These are phyloP conservation scores for Saksenaea vasiformis DNA, from an alignment of 371 early-diverging fungal species.

Conservation along the genomic window DNA sequence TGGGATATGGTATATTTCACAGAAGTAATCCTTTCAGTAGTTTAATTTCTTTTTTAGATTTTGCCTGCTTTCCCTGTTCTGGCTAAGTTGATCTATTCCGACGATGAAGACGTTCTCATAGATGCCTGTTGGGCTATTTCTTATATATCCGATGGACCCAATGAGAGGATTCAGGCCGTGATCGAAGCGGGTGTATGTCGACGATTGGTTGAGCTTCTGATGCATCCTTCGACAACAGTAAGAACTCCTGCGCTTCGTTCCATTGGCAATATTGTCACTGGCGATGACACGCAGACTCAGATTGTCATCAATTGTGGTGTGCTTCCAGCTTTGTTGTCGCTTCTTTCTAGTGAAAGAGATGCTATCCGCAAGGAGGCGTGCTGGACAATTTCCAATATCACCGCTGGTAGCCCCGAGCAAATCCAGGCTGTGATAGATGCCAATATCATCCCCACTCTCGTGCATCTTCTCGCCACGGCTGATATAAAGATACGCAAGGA, in stretches of 20 bases:
- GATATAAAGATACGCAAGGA: constrained; percentile 98
- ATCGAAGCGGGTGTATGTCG: constrained; percentile 91
- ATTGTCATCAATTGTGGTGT: constrained; percentile 89
- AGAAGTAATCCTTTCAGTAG: constrained; percentile 7
- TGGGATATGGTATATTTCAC: constrained; percentile 73
- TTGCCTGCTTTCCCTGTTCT: constrained; percentile 84
- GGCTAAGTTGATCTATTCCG: constrained; percentile 83
- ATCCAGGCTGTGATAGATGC: constrained; percentile 93
- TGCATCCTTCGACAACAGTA: constrained; percentile 80
- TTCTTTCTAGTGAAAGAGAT: constrained; percentile 85
- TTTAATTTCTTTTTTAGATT: constrained; percentile 48
- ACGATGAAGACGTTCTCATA: constrained; percentile 93
- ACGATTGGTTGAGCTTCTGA: constrained; percentile 89
- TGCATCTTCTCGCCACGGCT: constrained; percentile 81
- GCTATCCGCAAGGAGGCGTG: constrained; percentile 98
- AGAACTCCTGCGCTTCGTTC: constrained; percentile 98
- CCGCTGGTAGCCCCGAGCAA: constrained; percentile 93
- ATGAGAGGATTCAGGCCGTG: constrained; percentile 94
- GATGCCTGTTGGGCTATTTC: constrained; percentile 99
- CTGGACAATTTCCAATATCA: constrained; percentile 99
- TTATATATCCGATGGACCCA: constrained; percentile 94
- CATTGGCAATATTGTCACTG: constrained; percentile 99
- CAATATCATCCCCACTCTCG: constrained; percentile 91
- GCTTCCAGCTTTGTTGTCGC: constrained; percentile 75
- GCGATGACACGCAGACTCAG: constrained; percentile 97